These are phyloP conservation scores for Chrysochromulina parva DNA, from an alignment of 78 protist genomes.

Conservation along the genomic window DNA sequence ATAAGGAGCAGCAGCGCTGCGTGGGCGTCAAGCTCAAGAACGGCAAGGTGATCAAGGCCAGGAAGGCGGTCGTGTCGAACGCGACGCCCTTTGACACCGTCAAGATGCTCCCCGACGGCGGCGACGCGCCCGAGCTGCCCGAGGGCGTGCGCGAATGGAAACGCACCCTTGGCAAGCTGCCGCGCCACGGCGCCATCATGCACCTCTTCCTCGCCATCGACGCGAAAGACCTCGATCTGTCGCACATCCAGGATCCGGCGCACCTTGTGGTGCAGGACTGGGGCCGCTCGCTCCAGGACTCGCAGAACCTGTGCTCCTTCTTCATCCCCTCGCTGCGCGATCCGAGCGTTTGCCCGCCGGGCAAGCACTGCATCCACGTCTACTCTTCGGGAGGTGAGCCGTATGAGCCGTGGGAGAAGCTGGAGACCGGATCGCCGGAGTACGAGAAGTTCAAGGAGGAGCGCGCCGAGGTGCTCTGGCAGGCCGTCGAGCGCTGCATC, in stretches of 20 bases:
- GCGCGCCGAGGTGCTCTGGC: neutral
- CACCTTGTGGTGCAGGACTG: conserved; percentile 25
- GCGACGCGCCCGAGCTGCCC: neutral
- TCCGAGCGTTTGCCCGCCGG: neutral
- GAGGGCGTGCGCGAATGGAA: neutral
- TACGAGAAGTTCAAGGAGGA: neutral
- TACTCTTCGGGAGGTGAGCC: conserved; percentile 31
- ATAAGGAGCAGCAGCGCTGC: neutral
- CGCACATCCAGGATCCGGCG: neutral
- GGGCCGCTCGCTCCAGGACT: conserved; percentile 25
- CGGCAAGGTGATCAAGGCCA: neutral
- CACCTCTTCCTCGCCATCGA: conserved; percentile 28
- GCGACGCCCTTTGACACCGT: conserved; percentile 7
- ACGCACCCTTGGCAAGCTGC: neutral
- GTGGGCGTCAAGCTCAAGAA: neutral
- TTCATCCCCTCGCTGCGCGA: conserved; percentile 1
- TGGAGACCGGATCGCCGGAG: neutral
- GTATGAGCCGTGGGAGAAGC: conserved; percentile 12
- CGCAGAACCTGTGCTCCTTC: conserved; percentile 25
- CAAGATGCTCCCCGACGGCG: neutral
- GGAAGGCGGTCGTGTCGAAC: conserved; percentile 20
- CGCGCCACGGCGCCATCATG: conserved; percentile 28
- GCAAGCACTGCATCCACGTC: conserved; percentile 8
- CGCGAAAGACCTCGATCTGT: neutral
- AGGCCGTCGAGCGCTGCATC: neutral